Percentiles rank a stretch among this genome's conserved stretches.
Evolutionary conservation across 2,329 filamentous ascomycete genomes (phyloP).

Genomic region (Sphaerulina populicola): DNA sequence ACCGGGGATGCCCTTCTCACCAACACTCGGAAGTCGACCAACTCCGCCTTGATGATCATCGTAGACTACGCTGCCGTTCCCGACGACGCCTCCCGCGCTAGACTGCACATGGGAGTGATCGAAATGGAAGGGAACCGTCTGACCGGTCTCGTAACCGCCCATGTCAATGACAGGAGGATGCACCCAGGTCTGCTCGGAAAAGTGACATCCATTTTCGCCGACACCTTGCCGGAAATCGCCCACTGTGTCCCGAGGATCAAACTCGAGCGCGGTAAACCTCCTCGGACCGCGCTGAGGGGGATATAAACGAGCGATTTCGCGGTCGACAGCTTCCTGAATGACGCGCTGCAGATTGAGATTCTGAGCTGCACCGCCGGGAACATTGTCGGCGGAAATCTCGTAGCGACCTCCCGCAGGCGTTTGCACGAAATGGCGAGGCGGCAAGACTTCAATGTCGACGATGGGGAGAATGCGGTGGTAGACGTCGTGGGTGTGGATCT

Average conservation of each 20-base stretch:
- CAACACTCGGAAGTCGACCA: neutral
- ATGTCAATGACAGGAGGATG: conserved; percentile 39
- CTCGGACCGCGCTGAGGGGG: conserved; percentile 11
- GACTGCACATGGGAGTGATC: neutral
- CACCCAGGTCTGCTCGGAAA: conserved; percentile 40
- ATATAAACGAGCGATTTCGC: conserved; percentile 20
- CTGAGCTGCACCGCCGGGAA: conserved; percentile 11
- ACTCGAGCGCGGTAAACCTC: conserved; percentile 32
- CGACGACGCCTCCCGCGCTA: neutral
- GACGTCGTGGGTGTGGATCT: conserved; percentile 48
- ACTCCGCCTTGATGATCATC: neutral
- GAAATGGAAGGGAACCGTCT: conserved; percentile 32
- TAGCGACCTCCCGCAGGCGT: conserved; percentile 33
- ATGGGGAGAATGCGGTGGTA: conserved; percentile 48
- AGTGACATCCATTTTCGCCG: conserved; percentile 34
- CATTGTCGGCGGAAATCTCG: conserved; percentile 41
- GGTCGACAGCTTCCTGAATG: conserved; percentile 30
- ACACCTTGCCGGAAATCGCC: conserved; percentile 34
- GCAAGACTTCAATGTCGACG: conserved; percentile 46
- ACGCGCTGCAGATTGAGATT: conserved; percentile 26
- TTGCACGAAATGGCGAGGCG: conserved; percentile 44
- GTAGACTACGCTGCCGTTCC: neutral
- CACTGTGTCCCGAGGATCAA: conserved; percentile 31
- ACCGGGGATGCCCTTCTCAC: too few relatives aligned
- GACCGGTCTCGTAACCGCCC: conserved; percentile 28